Evolutionary conservation across 805 yeast genomes (phyloP).

Genomic region (Lipomyces spencermartinsiae): DNA sequence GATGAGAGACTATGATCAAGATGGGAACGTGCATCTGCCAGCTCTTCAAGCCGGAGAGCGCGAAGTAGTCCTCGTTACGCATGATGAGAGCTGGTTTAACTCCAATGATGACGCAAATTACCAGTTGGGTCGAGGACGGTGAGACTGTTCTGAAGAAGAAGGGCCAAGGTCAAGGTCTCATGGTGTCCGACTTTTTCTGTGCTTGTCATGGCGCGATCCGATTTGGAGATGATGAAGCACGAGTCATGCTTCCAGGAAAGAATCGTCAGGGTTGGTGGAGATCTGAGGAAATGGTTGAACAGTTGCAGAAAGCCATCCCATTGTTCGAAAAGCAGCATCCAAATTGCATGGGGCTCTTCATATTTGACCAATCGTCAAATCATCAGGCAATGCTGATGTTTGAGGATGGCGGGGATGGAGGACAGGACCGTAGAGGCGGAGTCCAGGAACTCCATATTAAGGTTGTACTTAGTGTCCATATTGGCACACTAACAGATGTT

Average conservation of each 20-base stretch:
- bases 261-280: background rate
- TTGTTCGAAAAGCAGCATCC: background rate
- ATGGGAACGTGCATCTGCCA: conserved; percentile 1
- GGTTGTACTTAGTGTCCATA: too few relatives aligned
- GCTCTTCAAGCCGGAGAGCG: background rate
- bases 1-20: background rate
- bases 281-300: background rate
- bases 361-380: conserved; percentile 2
- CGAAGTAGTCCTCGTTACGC: background rate
- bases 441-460: too few relatives aligned
- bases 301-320: background rate
- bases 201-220: too few relatives aligned
- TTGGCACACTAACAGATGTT: too few relatives aligned
- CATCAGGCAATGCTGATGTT: background rate
- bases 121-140: too few relatives aligned
- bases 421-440: too few relatives aligned
- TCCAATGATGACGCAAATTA: too few relatives aligned
- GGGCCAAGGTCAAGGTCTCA: too few relatives aligned
- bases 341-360: background rate
- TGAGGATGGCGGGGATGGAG: too few relatives aligned
- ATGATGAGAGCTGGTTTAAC: too few relatives aligned
- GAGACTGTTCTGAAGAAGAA: too few relatives aligned
- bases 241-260: background rate
- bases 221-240: background rate
- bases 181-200: too few relatives aligned